A percentile compares a stretch with the other conserved stretches of the same genome.
Evolutionary conservation across 495 filamentous ascomycete genomes (phyloP).

Genomic region (Copromyces sp.): DNA sequence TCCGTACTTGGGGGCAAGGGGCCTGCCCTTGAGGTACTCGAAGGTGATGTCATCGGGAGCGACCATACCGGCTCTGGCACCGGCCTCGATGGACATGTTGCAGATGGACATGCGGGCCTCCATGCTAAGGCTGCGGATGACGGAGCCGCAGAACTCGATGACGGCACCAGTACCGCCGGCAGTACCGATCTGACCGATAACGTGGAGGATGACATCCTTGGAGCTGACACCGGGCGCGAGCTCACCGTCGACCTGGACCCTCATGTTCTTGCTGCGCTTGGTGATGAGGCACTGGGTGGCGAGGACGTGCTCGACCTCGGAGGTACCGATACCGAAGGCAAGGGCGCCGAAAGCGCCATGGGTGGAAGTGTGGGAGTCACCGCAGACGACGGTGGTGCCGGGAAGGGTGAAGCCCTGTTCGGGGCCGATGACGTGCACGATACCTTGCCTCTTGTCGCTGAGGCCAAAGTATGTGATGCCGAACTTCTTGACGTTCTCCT

Average conservation of each 20-base stretch:
- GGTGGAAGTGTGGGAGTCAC: conserved; percentile 95
- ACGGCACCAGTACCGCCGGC: conserved; percentile 91
- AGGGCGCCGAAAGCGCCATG: conserved; percentile 94
- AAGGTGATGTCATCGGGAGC: conserved; percentile 91
- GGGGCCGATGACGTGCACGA: conserved; percentile 97
- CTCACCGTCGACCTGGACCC: conserved; percentile 85
- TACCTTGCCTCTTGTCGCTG: conserved; percentile 92
- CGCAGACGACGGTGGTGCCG: conserved; percentile 93
- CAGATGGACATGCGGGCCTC: conserved; percentile 98
- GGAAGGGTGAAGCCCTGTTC: conserved; percentile 98
- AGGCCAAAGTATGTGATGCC: conserved; percentile 96
- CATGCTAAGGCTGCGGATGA: conserved; percentile 83
- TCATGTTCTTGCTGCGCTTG: conserved; percentile 95
- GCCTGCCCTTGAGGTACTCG: conserved; percentile 84
- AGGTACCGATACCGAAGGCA: conserved; percentile 95
- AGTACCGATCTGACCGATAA: conserved; percentile 89
- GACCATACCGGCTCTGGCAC: conserved; percentile 92
- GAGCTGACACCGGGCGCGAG: conserved; percentile 87
- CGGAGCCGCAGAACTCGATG: conserved; percentile 93
- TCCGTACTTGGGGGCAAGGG: conserved; percentile 75
- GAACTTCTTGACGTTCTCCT: conserved; percentile 95
- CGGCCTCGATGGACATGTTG: conserved; percentile 99
- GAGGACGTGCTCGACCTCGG: conserved; percentile 96
- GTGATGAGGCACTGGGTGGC: conserved; percentile 94
- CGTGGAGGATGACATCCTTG: conserved; percentile 92